Evolutionary conservation across 352 stramenopile genomes (phyloP), one percentile per base, ranked within the genome.

Genomic region (Globisporangium cederbergense): DNA sequence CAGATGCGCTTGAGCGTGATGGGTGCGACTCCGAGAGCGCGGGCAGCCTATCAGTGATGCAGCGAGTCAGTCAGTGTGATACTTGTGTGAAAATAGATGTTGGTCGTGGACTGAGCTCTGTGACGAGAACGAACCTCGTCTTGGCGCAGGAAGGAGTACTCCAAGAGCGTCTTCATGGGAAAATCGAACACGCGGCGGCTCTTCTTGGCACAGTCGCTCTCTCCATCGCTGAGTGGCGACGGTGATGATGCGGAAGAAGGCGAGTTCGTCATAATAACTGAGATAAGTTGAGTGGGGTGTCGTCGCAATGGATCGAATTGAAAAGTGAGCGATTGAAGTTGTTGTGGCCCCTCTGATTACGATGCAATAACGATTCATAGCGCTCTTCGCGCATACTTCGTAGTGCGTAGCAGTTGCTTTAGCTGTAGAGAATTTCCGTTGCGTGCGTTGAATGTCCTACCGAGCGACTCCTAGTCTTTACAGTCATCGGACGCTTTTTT

Each of bases 1-100:
- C 81, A 90, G 51, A 76, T 87, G 58, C 78, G 81, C 72, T 88
- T 89, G 64, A 90, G 76, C 6, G 81, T 89, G 74, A 90, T 85
- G 8, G 78, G 64, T 4, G 81, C 66, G 16, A 88, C 74, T 1
- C 64, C 65, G 0, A 90, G 71, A 0, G 60, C 51, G 28, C 57
- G 70, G 18, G 81, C 81, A 3, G 81, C 81, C 64, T 79, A 40
- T 28, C 7, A 61, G 28, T 14, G 5, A 22, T 22, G 20, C 49
- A 55, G 10, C 2, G 5, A 54, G 4, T 34, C 8, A 13, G 22
- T 55, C 34, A 13, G 22, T 16, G 34, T 20, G 1, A 16, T 42
- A 42, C 11, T 42, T 2, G 25, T 1, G 25, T 28, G 25, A 11
- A 14, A 11, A 42, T 42, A 42, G 36, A 11, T 42, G 3, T 11